Evolutionary conservation across 352 stramenopile genomes (phyloP).

Genomic region (Pythium aphanidermatum): DNA sequence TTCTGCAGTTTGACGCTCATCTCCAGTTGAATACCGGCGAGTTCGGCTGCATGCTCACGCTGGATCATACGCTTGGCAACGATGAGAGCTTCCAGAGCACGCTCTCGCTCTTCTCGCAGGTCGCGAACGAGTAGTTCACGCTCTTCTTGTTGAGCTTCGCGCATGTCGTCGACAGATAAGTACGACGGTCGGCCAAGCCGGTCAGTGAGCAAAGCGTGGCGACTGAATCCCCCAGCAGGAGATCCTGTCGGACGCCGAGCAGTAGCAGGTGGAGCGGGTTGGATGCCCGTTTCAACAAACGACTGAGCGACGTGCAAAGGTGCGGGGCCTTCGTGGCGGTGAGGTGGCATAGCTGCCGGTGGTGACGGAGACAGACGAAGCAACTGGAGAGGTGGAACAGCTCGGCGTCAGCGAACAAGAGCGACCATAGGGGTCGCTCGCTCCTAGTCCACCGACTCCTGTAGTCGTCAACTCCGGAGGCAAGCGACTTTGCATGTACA

Average conservation of each 20-base stretch:
- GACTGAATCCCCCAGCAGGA: conserved; percentile 32
- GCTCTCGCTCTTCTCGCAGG: conserved; percentile 53
- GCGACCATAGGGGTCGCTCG: too few relatives aligned
- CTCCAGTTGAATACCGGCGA: conserved; percentile 52
- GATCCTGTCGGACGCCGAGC: conserved; percentile 1
- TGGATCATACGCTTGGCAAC: conserved; percentile 65
- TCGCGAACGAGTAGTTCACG: conserved; percentile 43
- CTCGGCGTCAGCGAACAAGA: background rate
- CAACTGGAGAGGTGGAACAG: background rate
- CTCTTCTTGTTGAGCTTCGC: conserved; percentile 22
- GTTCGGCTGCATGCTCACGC: conserved; percentile 45
- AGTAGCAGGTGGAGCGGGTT: conserved; percentile 7
- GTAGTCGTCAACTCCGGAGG: conserved; percentile 2
- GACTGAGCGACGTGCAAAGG: conserved; percentile 16
- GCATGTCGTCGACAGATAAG: conserved; percentile 29
- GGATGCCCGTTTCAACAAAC: conserved; percentile 7
- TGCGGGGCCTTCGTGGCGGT: background rate
- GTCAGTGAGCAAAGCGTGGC: conserved; percentile 49
- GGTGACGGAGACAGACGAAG: conserved; percentile 6
- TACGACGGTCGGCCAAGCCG: conserved; percentile 34
- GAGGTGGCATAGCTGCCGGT: background rate
- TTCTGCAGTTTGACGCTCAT: conserved; percentile 67
- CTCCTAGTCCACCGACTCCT: too few relatives aligned
- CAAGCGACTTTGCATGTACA: conserved; percentile 5
- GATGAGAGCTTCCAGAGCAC: conserved; percentile 54